phyloP scores from a whole-genome alignment of 1,284 basidiomycete genomes.

The Ceratobasidium sp. region DNA sequence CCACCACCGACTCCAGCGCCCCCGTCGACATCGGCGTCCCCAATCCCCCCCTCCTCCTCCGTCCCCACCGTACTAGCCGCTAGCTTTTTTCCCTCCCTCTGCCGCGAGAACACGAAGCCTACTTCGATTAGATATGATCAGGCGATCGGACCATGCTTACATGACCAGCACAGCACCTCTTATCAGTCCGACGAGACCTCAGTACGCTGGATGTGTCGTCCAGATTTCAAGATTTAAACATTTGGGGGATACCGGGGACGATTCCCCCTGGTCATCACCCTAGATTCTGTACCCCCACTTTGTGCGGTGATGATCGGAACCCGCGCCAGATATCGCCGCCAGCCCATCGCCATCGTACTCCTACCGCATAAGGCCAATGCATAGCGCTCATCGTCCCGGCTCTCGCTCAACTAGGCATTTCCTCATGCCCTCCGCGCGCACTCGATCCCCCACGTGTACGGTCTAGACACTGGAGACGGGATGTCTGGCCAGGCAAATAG shows the following conservation, averaged over 20 bases:
- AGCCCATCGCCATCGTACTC: not conserved
- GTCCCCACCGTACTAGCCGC: not conserved
- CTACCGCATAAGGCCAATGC: conserved; percentile 35
- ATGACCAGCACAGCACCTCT: not conserved
- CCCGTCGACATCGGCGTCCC: not conserved
- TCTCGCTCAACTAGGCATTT: conserved; percentile 13
- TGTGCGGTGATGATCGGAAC: conserved; percentile 44
- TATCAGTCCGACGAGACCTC: conserved; percentile 28
- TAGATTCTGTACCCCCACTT: conserved; percentile 29
- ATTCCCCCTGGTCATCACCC: conserved; percentile 13
- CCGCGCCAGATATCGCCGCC: conserved; percentile 13
- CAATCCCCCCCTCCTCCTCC: not conserved
- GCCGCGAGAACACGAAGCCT: not conserved
- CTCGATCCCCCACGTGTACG: conserved; percentile 41
- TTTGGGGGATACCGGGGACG: conserved; percentile 5
- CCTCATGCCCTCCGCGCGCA: conserved; percentile 41
- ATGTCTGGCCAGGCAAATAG: not conserved
- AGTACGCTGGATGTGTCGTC: conserved; percentile 37
- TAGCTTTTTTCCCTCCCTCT: not conserved
- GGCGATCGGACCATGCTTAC: not conserved
- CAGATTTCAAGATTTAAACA: conserved; percentile 41
- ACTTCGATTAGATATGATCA: not conserved
- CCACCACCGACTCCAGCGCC: too few species aligned
- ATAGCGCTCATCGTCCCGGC: conserved; percentile 23
- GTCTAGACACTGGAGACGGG: conserved; percentile 23